A percentile compares a stretch with the other conserved stretches of the same genome.
Evolutionary conservation across 352 stramenopile genomes (phyloP).

Genomic region (Thraustotheca clavata): DNA sequence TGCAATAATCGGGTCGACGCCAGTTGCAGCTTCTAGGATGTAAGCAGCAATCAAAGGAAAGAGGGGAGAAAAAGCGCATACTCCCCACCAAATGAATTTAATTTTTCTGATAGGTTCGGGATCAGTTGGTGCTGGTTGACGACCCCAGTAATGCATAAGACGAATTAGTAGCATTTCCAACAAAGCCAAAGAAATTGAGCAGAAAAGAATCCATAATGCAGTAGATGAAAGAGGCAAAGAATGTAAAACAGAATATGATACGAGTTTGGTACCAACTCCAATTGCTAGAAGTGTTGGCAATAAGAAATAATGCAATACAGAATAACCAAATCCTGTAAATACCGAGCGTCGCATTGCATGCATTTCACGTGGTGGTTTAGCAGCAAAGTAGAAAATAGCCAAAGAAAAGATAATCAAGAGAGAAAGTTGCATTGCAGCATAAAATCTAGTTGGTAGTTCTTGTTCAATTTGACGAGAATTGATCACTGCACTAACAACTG

Average conservation of each 20-base stretch:
- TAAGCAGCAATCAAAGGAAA: not conserved
- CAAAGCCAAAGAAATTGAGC: constrained; percentile 3
- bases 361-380: not conserved
- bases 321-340: not conserved
- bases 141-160: constrained; percentile 12
- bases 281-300: not conserved
- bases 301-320: not conserved
- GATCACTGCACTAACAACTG: constrained; percentile 11
- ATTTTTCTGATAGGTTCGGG: constrained; percentile 9
- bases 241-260: not conserved
- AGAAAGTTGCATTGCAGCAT: not conserved
- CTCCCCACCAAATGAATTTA: constrained; percentile 12
- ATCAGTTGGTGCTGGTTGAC: not conserved
- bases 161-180: constrained; percentile 1
- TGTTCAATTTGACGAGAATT: not conserved
- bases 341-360: constrained; percentile 18
- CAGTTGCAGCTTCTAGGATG: not conserved
- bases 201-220: constrained; percentile 2
- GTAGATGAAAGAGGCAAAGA: not conserved
- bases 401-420: constrained; percentile 16
- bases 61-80: not conserved
- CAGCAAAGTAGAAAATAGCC: constrained; percentile 18
- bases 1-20: not conserved
- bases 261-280: constrained; percentile 5
- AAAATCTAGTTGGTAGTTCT: not conserved